These are phyloP conservation scores for Starmerella tilneyi DNA, from an alignment of 805 yeast species.

Conservation along the genomic window DNA sequence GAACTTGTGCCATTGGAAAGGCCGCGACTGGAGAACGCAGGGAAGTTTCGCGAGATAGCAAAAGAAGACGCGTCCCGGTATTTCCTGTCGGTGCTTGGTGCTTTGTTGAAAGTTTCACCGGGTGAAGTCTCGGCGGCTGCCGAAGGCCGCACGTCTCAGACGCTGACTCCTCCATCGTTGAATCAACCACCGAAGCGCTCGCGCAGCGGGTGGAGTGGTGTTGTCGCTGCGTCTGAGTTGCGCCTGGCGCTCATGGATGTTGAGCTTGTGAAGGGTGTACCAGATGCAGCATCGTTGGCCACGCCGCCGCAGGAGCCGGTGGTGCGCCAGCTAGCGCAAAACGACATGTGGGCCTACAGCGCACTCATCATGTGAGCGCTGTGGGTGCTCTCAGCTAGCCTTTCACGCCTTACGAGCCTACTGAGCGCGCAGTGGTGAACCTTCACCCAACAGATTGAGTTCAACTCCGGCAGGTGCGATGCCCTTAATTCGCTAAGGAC, in stretches of 20 bases:
- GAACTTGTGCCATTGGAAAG: slow-evolving; percentile 16
- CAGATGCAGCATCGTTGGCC: slow-evolving; percentile 16
- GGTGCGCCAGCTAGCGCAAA: background rate
- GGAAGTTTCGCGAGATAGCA: slow-evolving; percentile 27
- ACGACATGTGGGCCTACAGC: background rate
- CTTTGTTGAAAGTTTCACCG: slow-evolving; percentile 30
- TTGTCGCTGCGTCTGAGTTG: slow-evolving; percentile 29
- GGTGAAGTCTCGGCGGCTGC: slow-evolving; percentile 25
- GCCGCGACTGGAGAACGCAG: slow-evolving; percentile 23
- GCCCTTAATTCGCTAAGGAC: too few species aligned
- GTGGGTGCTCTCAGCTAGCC: too few species aligned
- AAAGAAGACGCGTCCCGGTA: slow-evolving; percentile 28
- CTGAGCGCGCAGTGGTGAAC: too few species aligned
- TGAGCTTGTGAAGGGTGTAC: slow-evolving; percentile 25
- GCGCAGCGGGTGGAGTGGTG: slow-evolving; percentile 19
- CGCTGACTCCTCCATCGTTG: background rate
- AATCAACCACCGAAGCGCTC: slow-evolving; percentile 9
- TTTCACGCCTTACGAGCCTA: too few species aligned
- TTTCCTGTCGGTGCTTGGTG: slow-evolving; percentile 30
- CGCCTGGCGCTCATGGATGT: slow-evolving; percentile 30
- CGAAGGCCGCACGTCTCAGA: slow-evolving; percentile 15
- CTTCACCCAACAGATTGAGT: too few species aligned
- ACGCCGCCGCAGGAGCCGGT: slow-evolving; percentile 19
- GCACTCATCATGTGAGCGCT: background rate
- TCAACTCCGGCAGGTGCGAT: too few species aligned